Base-by-base conservation (phyloP, 345 rosid species). In the Mallotus nudiflorus region DNA sequence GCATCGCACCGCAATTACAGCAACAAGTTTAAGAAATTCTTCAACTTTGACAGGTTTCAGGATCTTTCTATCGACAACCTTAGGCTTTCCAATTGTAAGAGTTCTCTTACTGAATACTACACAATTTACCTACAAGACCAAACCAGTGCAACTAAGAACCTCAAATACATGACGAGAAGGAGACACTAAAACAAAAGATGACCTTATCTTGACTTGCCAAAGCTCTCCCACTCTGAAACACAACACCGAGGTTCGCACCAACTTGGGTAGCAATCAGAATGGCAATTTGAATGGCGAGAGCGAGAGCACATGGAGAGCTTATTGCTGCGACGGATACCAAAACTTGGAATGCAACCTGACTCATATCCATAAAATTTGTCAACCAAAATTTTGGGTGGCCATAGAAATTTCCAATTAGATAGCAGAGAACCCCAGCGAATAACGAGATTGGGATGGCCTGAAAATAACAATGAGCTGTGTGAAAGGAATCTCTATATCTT, bases 221-320 rank as follows among this genome's bases (percentile, higher is more conserved):
- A 11, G 99, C 97, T 78, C 89, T 95, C n/a, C 97, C 97, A n/a
- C 99, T 96, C 80, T 91, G 90, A 39, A 94, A 88, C 33, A 94
- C 82, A 42, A 94, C 89, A 19, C 99, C 99, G 72, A 81, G 96
- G 35, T 96, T 90, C 58, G 99, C 99, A 55, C 99, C 97, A 49
- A 91, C 96, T 49, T 96, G 97, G 4, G 99, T 91, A 27, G 96
- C 99, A 50, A 94, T 97, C 99, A 94, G 91, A 57, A 94, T 96
- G 70, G 99, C 99, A 0, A 97, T 94, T 28, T 96, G 97, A 60
- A 97, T 94, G 19, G 99, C 99, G 9, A 94, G 82, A 10, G 95
- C 97, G 12, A 94, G 84, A 70, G 99, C 96, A 73, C 97, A 94
- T 27, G 97, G 97, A 65, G 97, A 94, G 40, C 97, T 97, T 59